These are phyloP conservation scores for Cercophora scortea DNA, from an alignment of 495 filamentous ascomycete species.

Conservation along the genomic window DNA sequence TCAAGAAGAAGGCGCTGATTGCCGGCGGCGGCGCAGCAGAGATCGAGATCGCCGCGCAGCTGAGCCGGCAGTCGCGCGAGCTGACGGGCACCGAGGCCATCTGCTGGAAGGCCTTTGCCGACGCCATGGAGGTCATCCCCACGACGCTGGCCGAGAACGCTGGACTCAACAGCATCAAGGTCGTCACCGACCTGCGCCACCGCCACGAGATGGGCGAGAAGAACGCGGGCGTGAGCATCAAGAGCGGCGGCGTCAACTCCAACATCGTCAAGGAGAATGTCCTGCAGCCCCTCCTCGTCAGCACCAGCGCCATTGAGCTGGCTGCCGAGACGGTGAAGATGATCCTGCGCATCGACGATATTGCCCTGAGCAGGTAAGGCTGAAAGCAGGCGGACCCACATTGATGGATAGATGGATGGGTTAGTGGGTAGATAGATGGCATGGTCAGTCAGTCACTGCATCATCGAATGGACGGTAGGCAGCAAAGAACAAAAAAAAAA, in stretches of 20 bases:
- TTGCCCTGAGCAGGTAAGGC: conserved; percentile 49
- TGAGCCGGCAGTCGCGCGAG: conserved; percentile 71
- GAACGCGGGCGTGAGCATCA: conserved; percentile 95
- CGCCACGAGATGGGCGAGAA: conserved; percentile 89
- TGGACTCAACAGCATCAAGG: conserved; percentile 93
- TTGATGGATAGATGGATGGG: too few species aligned
- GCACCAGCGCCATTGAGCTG: conserved; percentile 93
- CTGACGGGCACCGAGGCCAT: conserved; percentile 89
- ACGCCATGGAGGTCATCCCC: conserved; percentile 94
- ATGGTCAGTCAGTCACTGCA: too few species aligned
- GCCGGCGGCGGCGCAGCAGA: conserved; percentile 95
- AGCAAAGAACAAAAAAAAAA: too few species aligned
- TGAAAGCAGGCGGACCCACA: background rate
- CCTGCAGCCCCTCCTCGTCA: conserved; percentile 89
- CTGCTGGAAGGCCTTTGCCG: conserved; percentile 97
- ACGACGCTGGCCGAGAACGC: conserved; percentile 97
- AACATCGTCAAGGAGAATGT: conserved; percentile 97
- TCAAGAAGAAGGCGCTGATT: conserved; percentile 97
- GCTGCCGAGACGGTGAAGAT: conserved; percentile 98
- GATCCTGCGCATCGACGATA: conserved; percentile 95
- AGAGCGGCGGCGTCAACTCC: conserved; percentile 89
- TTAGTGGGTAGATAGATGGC: too few species aligned
- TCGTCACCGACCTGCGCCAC: conserved; percentile 94
- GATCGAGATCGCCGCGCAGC: conserved; percentile 80
- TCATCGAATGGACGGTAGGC: too few species aligned